Evolutionary conservation across 73 alveolate species (phyloP), one percentile per base, ranked within the genome.

Genomic region (Symbiodinium pilosum): DNA sequence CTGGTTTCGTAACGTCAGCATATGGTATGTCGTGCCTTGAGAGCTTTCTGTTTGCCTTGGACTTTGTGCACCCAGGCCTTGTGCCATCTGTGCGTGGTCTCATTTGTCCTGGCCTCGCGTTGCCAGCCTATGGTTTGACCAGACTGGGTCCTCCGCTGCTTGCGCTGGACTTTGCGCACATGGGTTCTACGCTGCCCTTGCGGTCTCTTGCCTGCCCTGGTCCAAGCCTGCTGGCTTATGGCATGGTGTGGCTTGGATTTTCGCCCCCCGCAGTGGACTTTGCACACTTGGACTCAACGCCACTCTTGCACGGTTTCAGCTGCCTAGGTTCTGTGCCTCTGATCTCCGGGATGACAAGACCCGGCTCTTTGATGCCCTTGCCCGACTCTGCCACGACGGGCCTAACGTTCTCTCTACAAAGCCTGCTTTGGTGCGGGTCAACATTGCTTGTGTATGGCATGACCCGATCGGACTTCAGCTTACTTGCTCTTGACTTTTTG

Each of bases 11-110:
- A 16, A 14, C 43, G 85, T 77, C 43, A 1, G 98, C 87, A 43
- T 93, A 77, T 34, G 98, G 98, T 85, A 81, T 93, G 98, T 47
- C 93, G 34, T 5, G 91, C 68, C 93, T 39, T 18, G 98, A 42
- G 11, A 93, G 98, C 71, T 39, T 26, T 44, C 39, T 81, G 83
- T 44, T 44, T 43, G 92, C 52, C 43, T 39, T 77, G 98, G 98
- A 93, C 92, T 47, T 93, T 81, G 98, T 77, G 40, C 93, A 93
- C 54, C 68, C 83, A 32, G 98, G 12, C 73, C 4, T 36, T 36
- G 42, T 77, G 4, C 40, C 51, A 32, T 51, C 28, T 43, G 91
- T 34, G 4, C 81, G 38, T 2, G 84, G 98, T 73, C 85, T 47
- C 38, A 68, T 73, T 38, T 40, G 98, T 81, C 64, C 39, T 36